A percentile compares a stretch with the other conserved stretches of the same genome.
These are phyloP conservation scores for Boletus sp. DNA, from an alignment of 768 basidiomycete species.

Conservation along the genomic window DNA sequence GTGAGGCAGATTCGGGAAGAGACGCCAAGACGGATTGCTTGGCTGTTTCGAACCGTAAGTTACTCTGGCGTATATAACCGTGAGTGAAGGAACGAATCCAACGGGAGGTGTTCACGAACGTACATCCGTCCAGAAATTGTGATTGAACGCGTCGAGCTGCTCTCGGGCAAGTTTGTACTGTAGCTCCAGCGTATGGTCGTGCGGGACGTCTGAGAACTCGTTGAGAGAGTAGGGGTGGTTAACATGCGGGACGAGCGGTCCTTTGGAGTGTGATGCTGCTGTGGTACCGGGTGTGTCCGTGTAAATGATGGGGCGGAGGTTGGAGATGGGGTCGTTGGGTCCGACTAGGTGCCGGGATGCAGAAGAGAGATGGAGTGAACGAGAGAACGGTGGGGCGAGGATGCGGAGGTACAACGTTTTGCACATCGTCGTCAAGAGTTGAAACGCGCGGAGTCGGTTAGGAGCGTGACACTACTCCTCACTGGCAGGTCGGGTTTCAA, in stretches of 20 bases:
- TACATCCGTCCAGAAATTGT: conserved; percentile 80
- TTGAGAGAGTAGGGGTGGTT: conserved; percentile 74
- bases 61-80: conserved; percentile 48
- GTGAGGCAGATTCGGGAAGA: conserved; percentile 48
- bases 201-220: conserved; percentile 51
- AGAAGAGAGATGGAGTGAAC: conserved; percentile 27
- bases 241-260: conserved; percentile 27
- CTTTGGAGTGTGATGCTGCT: conserved; percentile 20
- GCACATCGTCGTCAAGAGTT: not conserved
- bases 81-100: not conserved
- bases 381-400: not conserved
- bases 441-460: not conserved
- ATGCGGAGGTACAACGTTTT: not conserved
- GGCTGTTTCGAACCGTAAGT: conserved; percentile 73
- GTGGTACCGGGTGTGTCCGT: conserved; percentile 50
- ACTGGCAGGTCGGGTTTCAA: not conserved
- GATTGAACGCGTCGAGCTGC: conserved; percentile 70
- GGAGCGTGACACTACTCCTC: not conserved
- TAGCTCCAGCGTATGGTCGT: conserved; percentile 49
- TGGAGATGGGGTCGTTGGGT: conserved; percentile 73
- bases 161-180: conserved; percentile 70
- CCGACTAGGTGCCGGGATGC: conserved; percentile 46
- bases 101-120: conserved; percentile 23
- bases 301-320: conserved; percentile 78
- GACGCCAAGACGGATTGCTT: conserved; percentile 56